phyloP scores from a whole-genome alignment of 768 basidiomycete genomes.

The Crepidotus variabilis region DNA sequence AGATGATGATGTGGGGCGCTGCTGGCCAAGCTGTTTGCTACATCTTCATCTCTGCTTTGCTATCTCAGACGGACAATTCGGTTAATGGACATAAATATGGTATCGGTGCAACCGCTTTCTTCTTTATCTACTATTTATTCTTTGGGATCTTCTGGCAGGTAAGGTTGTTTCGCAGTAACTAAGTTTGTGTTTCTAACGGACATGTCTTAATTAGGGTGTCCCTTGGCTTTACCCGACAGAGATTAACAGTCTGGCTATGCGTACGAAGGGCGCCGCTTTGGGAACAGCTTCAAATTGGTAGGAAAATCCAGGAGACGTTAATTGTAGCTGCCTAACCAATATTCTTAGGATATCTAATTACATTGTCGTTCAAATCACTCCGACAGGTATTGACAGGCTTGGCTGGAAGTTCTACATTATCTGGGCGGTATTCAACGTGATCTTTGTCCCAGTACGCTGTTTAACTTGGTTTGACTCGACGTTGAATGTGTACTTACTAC shows the following conservation, averaged over 20 bases:
- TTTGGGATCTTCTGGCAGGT: constrained; percentile 54
- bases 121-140: constrained; percentile 48
- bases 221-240: constrained; percentile 51
- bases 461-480: neutral
- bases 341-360: constrained; percentile 43
- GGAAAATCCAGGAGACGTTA: neutral
- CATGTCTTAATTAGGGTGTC: constrained; percentile 31
- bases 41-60: constrained; percentile 37
- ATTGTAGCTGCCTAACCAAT: neutral
- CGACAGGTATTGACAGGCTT: constrained; percentile 39
- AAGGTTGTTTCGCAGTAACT: constrained; percentile 1
- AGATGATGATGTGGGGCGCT: constrained; percentile 53
- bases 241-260: constrained; percentile 48
- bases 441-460: constrained; percentile 42
- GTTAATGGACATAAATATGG: constrained; percentile 31
- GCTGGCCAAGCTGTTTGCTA: constrained; percentile 47
- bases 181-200: neutral
- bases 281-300: constrained; percentile 48
- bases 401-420: constrained; percentile 50
- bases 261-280: constrained; percentile 45
- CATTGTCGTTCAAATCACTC: constrained; percentile 47
- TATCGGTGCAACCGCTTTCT: constrained; percentile 42
- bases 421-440: constrained; percentile 44
- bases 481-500: neutral
- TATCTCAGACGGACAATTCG: constrained; percentile 31